Base-by-base conservation (phyloP, 129 eudicot genomes). In the Flaveria bidentis region DNA sequence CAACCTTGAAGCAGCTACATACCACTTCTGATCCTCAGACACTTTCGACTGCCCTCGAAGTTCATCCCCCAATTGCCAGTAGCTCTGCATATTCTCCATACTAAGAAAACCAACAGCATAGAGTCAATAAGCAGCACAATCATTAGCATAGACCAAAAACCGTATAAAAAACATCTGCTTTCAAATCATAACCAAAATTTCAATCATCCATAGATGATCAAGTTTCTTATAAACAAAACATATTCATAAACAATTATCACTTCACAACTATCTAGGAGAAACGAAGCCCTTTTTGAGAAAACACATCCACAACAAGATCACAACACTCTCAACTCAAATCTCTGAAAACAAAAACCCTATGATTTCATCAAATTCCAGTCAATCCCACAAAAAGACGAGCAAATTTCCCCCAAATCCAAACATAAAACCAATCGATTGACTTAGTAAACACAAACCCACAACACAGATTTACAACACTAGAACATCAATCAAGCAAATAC, bases 51-150 rank as follows among this genome's bases (percentile, higher is more conserved):
- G 98, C 17, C 97, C 99, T 60, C 97, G 90, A 16, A 95, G 94
- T 70, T 91, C 97, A 36, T 95, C 97, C 30, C 99, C 97, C 68
- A 91, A 64, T 61, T 95, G 97, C 99, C 99, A 95, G 69, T 78
- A 95, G 82, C 89, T 89, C n/a, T 87, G 81, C 85, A 87, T 79
- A 72, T 63, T 84, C 84, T 90, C 97, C 97, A 92, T 89, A 70
- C 84, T 89, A 71, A 76, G 30, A 61, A 81, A 56, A 77, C 42
- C 72, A 71, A 20, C 9, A 12, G 0, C 47, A 81, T 20, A 17
- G 30, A 28, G 0, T 47, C 26, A 56, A 18, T 22, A 61, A 23
- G 2, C 9, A 51, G 47, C 46, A 51, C 61, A 71, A 12, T 51
- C 62, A 25, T 23, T 50, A 1, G 6, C 67, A 13, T 9, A 55